phyloP scores from a whole-genome alignment of 768 basidiomycete species.

The Pisolithus orientalis region DNA sequence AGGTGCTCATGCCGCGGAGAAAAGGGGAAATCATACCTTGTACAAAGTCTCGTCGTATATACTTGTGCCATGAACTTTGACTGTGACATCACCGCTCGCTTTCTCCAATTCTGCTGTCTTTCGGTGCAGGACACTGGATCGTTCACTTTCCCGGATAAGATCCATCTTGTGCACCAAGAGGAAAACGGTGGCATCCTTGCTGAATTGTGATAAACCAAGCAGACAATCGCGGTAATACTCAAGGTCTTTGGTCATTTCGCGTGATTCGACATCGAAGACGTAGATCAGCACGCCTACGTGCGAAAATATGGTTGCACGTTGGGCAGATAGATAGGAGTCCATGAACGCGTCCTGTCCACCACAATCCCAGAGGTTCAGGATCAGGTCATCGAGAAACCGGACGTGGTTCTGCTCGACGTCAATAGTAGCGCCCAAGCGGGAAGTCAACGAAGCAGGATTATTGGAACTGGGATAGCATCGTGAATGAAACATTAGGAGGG shows the following conservation, averaged over 20 bases:
- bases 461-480: slow-evolving; percentile 60
- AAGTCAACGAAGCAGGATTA: slow-evolving; percentile 87
- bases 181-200: slow-evolving; percentile 81
- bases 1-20: not conserved
- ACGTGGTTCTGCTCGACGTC: slow-evolving; percentile 98
- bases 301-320: slow-evolving; percentile 91
- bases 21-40: slow-evolving; percentile 46
- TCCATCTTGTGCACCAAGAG: slow-evolving; percentile 98
- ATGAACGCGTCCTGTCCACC: slow-evolving; percentile 98
- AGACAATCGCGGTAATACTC: slow-evolving; percentile 92
- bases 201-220: slow-evolving; percentile 69
- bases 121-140: slow-evolving; percentile 54
- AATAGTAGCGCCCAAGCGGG: slow-evolving; percentile 91
- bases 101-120: slow-evolving; percentile 69
- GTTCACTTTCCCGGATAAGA: slow-evolving; percentile 60
- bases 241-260: slow-evolving; percentile 79
- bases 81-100: slow-evolving; percentile 50
- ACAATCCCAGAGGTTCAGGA: slow-evolving; percentile 97
- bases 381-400: slow-evolving; percentile 92
- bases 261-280: slow-evolving; percentile 92
- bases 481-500: slow-evolving; percentile 6
- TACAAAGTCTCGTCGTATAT: slow-evolving; percentile 98
- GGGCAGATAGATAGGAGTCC: slow-evolving; percentile 90
- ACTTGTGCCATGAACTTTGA: slow-evolving; percentile 86
- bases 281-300: slow-evolving; percentile 98